Evolutionary conservation across 495 filamentous ascomycete genomes (phyloP).

Genomic region (Sordaria brevicollis): DNA sequence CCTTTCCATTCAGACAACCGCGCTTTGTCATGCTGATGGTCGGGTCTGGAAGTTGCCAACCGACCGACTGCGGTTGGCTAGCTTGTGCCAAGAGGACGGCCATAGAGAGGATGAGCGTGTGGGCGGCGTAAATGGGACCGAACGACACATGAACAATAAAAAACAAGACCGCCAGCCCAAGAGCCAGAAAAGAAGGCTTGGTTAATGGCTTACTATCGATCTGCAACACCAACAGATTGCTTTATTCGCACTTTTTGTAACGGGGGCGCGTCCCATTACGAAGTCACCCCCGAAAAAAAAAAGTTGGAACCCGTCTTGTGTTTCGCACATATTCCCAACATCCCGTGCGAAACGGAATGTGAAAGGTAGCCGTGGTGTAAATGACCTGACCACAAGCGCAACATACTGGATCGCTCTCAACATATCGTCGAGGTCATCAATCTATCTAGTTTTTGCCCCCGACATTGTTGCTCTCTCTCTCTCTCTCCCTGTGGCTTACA

Average conservation of each 20-base stretch:
- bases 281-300: background rate
- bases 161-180: background rate
- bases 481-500: background rate
- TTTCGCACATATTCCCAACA: background rate
- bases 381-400: background rate
- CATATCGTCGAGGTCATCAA: background rate
- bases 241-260: background rate
- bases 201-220: background rate
- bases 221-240: background rate
- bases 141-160: background rate
- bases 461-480: background rate
- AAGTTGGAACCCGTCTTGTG: background rate
- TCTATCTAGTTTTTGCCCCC: background rate
- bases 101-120: background rate
- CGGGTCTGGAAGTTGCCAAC: background rate
- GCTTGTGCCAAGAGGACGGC: background rate
- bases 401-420: background rate
- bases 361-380: background rate
- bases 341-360: background rate
- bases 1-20: background rate
- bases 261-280: background rate
- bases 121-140: background rate
- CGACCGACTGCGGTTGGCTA: background rate
- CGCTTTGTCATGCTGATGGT: background rate
- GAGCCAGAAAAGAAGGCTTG: background rate